Base-by-base conservation (phyloP, 148 eudicot genomes). In the Silene latifolia region DNA sequence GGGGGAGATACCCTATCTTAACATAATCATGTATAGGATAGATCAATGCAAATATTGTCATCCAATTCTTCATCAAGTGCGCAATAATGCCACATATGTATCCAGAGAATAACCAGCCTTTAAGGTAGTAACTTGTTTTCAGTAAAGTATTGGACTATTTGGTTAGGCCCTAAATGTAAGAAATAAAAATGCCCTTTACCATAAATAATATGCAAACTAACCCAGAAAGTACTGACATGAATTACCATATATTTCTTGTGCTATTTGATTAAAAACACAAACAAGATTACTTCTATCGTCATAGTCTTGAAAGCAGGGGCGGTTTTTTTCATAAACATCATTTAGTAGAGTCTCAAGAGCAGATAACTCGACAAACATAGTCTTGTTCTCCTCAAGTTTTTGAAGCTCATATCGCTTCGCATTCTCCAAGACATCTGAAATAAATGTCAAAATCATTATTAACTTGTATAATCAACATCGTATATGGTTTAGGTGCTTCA, bases 221-320 rank as follows among this genome's bases (percentile, higher is more conserved):
- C 29, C 29, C 29, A 27, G 29, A 27, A 27, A 27, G 29, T 27
- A 27, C 29, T 27, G 29, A 27, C 29, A 27, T 1, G 27, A 73
- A 65, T 78, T 89, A 91, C 98, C 97, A 80, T 82, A 91, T 21
- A 90, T 69, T 78, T 94, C 97, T 76, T 74, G 90, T 63, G 97
- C 91, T 27, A 94, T 91, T 29, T 74, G 86, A 79, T 91, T 94
- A 72, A 94, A 87, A 67, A 89, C 84, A 51, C 87, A 86, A 74
- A 94, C 73, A 76, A 94, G 77, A 74, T 90, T 86, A 72, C 76
- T 83, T 74, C 98, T 89, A 71, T 51, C 77, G 63, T 75, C 83
- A 79, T 91, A 92, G 67, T 94, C 98, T 35, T 66, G 70, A 71
- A 78, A 75, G 76, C 74, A 85, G 72, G 98, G 98, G 39, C 89